A percentile compares a stretch with the other conserved stretches of the same genome.
These are phyloP conservation scores for Rachicladosporium sp. DNA, from an alignment of 2,329 filamentous ascomycete species.

Conservation along the genomic window DNA sequence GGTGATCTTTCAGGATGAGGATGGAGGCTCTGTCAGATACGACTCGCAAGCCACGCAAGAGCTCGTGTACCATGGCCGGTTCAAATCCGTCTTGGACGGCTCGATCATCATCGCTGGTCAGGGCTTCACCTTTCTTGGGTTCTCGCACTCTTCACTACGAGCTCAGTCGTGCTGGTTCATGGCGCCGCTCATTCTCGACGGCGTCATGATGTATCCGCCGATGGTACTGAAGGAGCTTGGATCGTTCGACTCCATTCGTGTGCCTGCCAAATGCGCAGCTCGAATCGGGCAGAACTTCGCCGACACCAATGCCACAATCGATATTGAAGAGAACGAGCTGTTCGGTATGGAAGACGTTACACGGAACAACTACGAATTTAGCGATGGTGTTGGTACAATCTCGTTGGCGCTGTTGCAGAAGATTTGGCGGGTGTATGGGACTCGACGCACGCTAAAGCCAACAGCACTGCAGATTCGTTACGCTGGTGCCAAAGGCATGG, in stretches of 20 bases:
- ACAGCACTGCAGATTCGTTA: conserved; percentile 66
- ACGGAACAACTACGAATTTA: conserved; percentile 51
- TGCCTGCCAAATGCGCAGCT: conserved; percentile 46
- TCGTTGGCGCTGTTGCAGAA: conserved; percentile 46
- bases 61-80: conserved; percentile 44
- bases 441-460: conserved; percentile 35
- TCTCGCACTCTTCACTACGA: conserved; percentile 66
- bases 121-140: conserved; percentile 56
- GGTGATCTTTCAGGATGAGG: conserved; percentile 63
- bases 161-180: conserved; percentile 59
- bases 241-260: conserved; percentile 39
- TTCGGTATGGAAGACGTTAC: conserved; percentile 41
- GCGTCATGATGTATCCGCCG: conserved; percentile 22
- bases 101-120: conserved; percentile 54
- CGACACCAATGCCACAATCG: conserved; percentile 55
- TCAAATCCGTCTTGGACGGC: conserved; percentile 44
- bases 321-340: conserved; percentile 27
- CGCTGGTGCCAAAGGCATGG: conserved; percentile 64
- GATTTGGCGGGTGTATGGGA: conserved; percentile 47
- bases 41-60: conserved; percentile 40
- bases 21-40: conserved; percentile 50
- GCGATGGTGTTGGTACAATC: conserved; percentile 61
- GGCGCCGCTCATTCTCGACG: conserved; percentile 27
- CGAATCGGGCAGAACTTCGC: conserved; percentile 57
- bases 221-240: conserved; percentile 36